Percentiles rank a stretch among this genome's conserved stretches.
phyloP scores from a whole-genome alignment of 352 stramenopile genomes.

The Thraustotheca clavata region DNA sequence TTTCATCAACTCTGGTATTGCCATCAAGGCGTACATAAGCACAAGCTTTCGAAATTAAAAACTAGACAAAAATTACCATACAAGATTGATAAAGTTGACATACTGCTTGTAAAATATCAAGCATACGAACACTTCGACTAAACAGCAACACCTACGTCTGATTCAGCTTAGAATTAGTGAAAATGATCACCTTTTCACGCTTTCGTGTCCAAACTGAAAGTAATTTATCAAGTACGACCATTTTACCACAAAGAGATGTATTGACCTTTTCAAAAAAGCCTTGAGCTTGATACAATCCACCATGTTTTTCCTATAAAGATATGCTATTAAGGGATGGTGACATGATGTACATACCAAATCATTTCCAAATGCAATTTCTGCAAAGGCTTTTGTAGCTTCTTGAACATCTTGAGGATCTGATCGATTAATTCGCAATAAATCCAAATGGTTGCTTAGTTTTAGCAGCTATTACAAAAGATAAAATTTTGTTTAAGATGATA shows the following conservation, averaged over 20 bases:
- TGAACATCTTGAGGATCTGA: slow-evolving; percentile 42
- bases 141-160: slow-evolving; percentile 44
- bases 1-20: slow-evolving; percentile 64
- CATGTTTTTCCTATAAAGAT: slow-evolving; percentile 1
- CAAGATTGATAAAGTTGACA: not conserved
- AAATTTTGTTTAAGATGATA: not conserved
- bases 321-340: slow-evolving; percentile 44
- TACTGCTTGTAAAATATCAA: slow-evolving; percentile 57
- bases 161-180: not conserved
- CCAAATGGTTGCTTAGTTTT: slow-evolving; percentile 74
- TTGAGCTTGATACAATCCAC: not conserved
- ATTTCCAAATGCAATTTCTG: slow-evolving; percentile 41
- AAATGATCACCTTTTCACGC: slow-evolving; percentile 31
- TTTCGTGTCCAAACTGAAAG: slow-evolving; percentile 53
- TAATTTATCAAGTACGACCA: slow-evolving; percentile 67
- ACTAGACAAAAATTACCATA: slow-evolving; percentile 24
- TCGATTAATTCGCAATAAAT: slow-evolving; percentile 67
- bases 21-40: slow-evolving; percentile 58
- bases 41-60: slow-evolving; percentile 55
- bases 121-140: slow-evolving; percentile 69
- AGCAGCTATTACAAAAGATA: slow-evolving; percentile 27
- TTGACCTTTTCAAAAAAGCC: slow-evolving; percentile 32
- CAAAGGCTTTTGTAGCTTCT: slow-evolving; percentile 45
- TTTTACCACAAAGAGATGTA: slow-evolving; percentile 70
- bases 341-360: slow-evolving; percentile 51